A percentile compares a stretch with the other conserved stretches of the same genome.
Evolutionary conservation across 2,329 filamentous ascomycete genomes (phyloP).

Genomic region (Aspergillus puulaauensis): DNA sequence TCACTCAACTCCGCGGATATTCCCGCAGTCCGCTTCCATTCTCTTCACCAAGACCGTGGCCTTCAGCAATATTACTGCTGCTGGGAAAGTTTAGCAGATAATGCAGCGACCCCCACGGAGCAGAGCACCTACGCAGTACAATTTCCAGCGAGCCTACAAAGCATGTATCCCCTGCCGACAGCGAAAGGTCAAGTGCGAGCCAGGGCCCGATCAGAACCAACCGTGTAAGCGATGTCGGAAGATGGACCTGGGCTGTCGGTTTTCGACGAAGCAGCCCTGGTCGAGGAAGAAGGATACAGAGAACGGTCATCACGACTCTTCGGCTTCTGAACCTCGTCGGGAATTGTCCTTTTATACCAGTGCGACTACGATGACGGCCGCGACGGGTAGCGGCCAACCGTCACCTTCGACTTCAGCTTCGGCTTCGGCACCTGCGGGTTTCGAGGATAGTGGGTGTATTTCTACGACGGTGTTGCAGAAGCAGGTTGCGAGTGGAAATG

Average conservation of each 20-base stretch:
- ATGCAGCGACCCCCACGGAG: slow-evolving; percentile 13
- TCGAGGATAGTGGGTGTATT: slow-evolving; percentile 15
- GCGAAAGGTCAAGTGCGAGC: slow-evolving; percentile 47
- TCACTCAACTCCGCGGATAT: no score
- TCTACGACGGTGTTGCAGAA: slow-evolving; percentile 47
- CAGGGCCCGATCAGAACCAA: slow-evolving; percentile 26
- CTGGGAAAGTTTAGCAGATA: no score
- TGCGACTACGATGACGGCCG: no score
- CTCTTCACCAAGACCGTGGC: no score
- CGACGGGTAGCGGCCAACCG: no score
- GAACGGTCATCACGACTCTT: no score
- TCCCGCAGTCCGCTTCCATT: no score
- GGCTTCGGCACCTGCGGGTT: not conserved
- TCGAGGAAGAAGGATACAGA: slow-evolving; percentile 9
- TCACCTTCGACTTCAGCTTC: no score
- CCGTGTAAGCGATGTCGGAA: slow-evolving; percentile 44
- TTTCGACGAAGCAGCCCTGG: slow-evolving; percentile 29
- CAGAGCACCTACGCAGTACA: slow-evolving; percentile 21
- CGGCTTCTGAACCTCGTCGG: no score
- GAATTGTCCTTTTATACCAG: no score
- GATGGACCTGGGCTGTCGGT: slow-evolving; percentile 45
- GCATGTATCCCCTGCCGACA: slow-evolving; percentile 48
- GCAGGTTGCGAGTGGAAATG: slow-evolving; percentile 52
- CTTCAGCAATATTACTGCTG: no score
- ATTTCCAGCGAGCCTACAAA: slow-evolving; percentile 49